Evolutionary conservation across 73 alveolate species (phyloP).

Genomic region (Loxodes magnus): DNA sequence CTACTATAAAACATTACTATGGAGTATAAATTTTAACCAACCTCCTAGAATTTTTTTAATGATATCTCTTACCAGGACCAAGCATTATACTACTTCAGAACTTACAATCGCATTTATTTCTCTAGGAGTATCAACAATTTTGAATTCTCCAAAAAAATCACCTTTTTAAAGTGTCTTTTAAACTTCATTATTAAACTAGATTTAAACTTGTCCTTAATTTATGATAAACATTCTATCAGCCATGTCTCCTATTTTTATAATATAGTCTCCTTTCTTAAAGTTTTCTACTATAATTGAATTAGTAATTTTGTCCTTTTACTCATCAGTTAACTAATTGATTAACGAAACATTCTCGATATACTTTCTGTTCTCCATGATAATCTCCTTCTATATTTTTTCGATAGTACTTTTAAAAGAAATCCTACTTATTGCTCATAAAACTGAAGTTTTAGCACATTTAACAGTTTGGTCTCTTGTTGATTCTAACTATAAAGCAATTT

Average conservation of each 20-base stretch:
- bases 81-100: conserved; percentile 15
- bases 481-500: not conserved
- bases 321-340: not conserved
- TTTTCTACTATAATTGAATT: conserved; percentile 13
- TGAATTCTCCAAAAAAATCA: conserved; percentile 91
- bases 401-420: not conserved
- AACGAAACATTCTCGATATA: not conserved
- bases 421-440: not conserved
- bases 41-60: not conserved
- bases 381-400: conserved; percentile 1
- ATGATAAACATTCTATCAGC: conserved; percentile 34
- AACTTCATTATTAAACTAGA: conserved; percentile 35
- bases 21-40: not conserved
- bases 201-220: conserved; percentile 26
- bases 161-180: conserved; percentile 43
- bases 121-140: conserved; percentile 84
- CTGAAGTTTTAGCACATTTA: not conserved
- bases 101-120: conserved; percentile 76
- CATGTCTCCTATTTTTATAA: conserved; percentile 35
- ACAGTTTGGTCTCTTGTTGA: not conserved
- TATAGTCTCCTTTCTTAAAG: conserved; percentile 20
- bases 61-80: conserved; percentile 23
- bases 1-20: not conserved
- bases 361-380: not conserved
- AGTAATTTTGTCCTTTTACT: conserved; percentile 2